Evolutionary conservation across 306 rosid species (phyloP).

Genomic region (Elaeagnus macrophylla): DNA sequence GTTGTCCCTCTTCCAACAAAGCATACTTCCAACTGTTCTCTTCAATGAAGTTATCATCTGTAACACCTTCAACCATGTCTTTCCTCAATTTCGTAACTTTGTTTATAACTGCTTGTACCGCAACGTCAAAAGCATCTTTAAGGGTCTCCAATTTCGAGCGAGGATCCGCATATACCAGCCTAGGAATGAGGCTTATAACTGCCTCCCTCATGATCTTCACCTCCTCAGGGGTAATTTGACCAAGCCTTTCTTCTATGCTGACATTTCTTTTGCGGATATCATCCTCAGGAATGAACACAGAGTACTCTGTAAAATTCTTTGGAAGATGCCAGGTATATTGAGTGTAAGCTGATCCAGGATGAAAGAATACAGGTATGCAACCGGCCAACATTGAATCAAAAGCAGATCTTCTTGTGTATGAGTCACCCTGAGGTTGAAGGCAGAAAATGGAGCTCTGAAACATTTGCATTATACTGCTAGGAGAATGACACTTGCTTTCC

Average conservation of each 20-base stretch:
- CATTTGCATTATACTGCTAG: constrained; percentile 96
- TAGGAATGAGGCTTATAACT: constrained; percentile 78
- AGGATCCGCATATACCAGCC: constrained; percentile 85
- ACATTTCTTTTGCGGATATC: constrained; percentile 71
- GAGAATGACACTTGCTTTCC: constrained; percentile 96
- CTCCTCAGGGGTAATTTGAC: constrained; percentile 60
- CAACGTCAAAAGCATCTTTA: constrained; percentile 86
- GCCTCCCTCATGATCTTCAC: constrained; percentile 82
- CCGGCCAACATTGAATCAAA: constrained; percentile 96
- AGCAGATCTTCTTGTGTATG: constrained; percentile 90
- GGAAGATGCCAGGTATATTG: constrained; percentile 99
- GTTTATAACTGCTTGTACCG: constrained; percentile 74
- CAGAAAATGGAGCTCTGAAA: constrained; percentile 94
- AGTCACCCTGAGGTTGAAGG: constrained; percentile 97
- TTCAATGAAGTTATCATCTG: constrained; percentile 67
- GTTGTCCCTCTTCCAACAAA: constrained; percentile 77
- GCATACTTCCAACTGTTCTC: constrained; percentile 98
- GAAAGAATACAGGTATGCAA: constrained; percentile 95
- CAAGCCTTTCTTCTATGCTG: constrained; percentile 68
- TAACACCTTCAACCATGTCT: constrained; percentile 55
- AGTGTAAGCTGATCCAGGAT: constrained; percentile 93
- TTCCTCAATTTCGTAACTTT: constrained; percentile 73
- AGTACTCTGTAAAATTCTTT: constrained; percentile 62
- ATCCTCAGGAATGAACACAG: constrained; percentile 89
- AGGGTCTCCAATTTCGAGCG: constrained; percentile 76